Base-by-base conservation (phyloP, 306 rosid species). In the barrel medic (Medicago truncatula) region DNA sequence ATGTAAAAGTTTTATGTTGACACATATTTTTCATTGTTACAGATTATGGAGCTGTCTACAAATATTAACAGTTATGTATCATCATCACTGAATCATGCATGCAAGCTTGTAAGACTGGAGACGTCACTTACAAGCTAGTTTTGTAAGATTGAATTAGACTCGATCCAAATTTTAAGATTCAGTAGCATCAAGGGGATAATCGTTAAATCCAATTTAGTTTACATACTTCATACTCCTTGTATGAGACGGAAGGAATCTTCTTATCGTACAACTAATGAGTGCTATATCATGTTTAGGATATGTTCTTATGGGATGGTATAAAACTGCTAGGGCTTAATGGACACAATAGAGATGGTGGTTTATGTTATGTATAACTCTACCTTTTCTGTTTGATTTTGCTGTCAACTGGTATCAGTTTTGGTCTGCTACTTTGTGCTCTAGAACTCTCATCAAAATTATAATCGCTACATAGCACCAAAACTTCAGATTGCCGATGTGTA, bases 61-160 rank as follows among this genome's bases (percentile, higher is more conserved):
- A 15, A 7, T 14, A 3, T 49, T 15, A 4, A 15, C 18, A 14
- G 88, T 72, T 84, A 13, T n/a, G 7, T 13, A 64, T 49, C 64
- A 64, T 49, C 64, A 75, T 63, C 39, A 14, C n/a, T 62, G 79
- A 63, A 50, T 16, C 38, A 44, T 7, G 1, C 40, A 58, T 7
- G 23, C 58, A 7, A 0, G 12, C 10, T 8, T 40, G 44, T 40
- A 8, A 40, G 44, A 9, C 2, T 2, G 3, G 9, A 40, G 12
- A 12, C 3, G 11, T 4, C 14, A 13, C 52, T 4, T 46, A 46
- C n/a, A 46, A 46, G 6, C n/a, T 15, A 13, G 5, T 46, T 46
- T 46, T 46, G 52, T 46, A 46, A 15, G n/a, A 5, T 3, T 13
- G 52, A 46, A 6, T 46, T 46, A 46, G 15, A 15, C 52, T 6